phyloP scores from a whole-genome alignment of 1,284 basidiomycete genomes.

The Coniferiporia sulphurascens region DNA sequence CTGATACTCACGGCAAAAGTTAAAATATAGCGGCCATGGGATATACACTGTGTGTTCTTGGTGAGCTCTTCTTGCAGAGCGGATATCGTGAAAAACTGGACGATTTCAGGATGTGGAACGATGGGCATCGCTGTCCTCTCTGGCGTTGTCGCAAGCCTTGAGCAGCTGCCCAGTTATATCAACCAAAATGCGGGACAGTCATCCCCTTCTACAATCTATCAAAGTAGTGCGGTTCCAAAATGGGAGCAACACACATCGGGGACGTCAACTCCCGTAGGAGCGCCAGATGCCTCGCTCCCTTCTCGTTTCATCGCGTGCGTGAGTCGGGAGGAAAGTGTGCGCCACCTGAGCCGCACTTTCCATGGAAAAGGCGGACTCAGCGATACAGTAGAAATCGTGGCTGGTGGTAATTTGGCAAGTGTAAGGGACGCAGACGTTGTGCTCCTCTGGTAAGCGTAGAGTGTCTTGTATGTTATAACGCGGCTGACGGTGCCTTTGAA shows the following conservation, averaged over 20 bases:
- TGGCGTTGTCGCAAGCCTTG: conserved; percentile 76
- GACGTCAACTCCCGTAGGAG: conserved; percentile 67
- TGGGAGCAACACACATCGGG: conserved; percentile 85
- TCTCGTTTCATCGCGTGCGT: conserved; percentile 89
- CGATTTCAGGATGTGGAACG: conserved; percentile 84
- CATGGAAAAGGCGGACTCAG: conserved; percentile 51
- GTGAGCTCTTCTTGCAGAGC: conserved; percentile 20
- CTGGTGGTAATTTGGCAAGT: conserved; percentile 69
- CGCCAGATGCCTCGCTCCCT: conserved; percentile 67
- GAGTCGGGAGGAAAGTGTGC: conserved; percentile 70
- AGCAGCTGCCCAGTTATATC: conserved; percentile 35
- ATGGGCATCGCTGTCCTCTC: conserved; percentile 98
- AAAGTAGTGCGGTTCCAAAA: conserved; percentile 32
- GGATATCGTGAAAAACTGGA: neutral
- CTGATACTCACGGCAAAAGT: neutral
- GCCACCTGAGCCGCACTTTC: conserved; percentile 67
- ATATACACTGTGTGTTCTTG: conserved; percentile 39
- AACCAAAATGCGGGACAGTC: conserved; percentile 15
- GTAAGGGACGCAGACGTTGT: conserved; percentile 79
- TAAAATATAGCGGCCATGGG: conserved; percentile 27
- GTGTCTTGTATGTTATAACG: neutral
- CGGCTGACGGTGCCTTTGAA: neutral
- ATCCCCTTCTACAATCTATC: conserved; percentile 9
- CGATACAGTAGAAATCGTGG: conserved; percentile 63
- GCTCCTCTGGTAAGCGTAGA: conserved; percentile 67